Evolutionary conservation across 106 monocot species (phyloP), one percentile per base, ranked within the genome.

Genomic region (Dactylorhiza incarnata): DNA sequence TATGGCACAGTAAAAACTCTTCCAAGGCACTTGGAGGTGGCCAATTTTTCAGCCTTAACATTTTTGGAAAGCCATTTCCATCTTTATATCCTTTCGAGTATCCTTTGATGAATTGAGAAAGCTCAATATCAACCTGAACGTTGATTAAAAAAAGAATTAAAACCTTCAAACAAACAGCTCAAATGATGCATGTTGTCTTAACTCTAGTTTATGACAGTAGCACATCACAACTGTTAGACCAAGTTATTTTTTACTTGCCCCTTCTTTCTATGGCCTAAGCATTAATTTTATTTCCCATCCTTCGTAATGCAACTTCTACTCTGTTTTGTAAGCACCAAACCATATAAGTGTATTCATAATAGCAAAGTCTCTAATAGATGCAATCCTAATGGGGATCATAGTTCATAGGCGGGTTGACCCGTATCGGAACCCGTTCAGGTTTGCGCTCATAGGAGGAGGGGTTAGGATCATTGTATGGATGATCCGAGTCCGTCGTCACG

Each of bases 41-140:
- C 94, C 97, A 97, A 66, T 93, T 91, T 74, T 87, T 96, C 71
- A 96, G 74, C 72, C 82, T 91, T 74, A 97, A 86, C 80, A 94
- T 75, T 81, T 81, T 52, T 65, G 74, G 81, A 0, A 29, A 26
- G 47, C 88, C 84, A 81, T 82, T 78, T 68, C 76, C 82, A 70
- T 74, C 72, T 23, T 48, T 78, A 75, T 55, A 51, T 37, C 86
- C 90, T 24, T 97, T 84, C 24, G 76, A 81, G 81, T 94, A 97
- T 73, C 91, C 89, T 83, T 87, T 91, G 19, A 97, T 83, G 70
- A 97, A 94, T 51, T 94, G 73, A 77, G 58, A 76, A 25, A 97
- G 81, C 49, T 91, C 83, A 79, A 97, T 83, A 66, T 97, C 86
- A 78, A 94, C 84, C 97, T 97, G 86, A 90, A 45, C 71, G 9